These are phyloP conservation scores for Ceratocystis papillata DNA, from an alignment of 2,329 filamentous ascomycete genomes.

Conservation along the genomic window DNA sequence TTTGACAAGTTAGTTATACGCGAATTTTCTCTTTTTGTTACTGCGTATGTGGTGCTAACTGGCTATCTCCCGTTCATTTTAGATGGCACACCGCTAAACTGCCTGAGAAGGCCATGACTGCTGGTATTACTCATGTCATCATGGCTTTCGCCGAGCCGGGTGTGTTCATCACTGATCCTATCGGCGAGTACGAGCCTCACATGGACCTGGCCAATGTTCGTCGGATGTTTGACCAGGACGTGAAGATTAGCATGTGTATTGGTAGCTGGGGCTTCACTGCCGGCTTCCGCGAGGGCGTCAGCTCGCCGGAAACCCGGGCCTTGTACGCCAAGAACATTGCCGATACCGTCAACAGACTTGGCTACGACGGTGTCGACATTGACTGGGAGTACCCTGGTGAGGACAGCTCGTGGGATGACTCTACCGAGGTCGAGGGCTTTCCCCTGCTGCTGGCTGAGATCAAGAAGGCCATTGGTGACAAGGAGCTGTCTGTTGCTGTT, in stretches of 20 bases:
- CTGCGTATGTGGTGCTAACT: background rate
- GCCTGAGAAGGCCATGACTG: too few species aligned
- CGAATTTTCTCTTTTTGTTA: background rate
- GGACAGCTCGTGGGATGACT: too few species aligned
- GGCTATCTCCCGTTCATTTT: background rate
- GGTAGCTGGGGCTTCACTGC: slow-evolving; percentile 62
- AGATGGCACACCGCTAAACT: background rate
- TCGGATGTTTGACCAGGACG: slow-evolving; percentile 38
- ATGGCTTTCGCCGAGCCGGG: too few species aligned
- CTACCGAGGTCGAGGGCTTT: too few species aligned
- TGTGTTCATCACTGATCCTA: slow-evolving; percentile 37
- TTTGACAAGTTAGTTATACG: background rate
- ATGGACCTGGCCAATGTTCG: slow-evolving; percentile 35
- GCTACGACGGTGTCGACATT: too few species aligned
- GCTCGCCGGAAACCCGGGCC: slow-evolving; percentile 29
- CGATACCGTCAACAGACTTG: too few species aligned
- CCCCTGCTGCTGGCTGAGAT: too few species aligned
- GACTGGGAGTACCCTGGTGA: too few species aligned
- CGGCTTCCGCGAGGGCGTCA: slow-evolving; percentile 50
- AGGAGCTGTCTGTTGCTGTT: slow-evolving; percentile 55
- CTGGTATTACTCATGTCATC: too few species aligned
- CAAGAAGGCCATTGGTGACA: slow-evolving; percentile 38
- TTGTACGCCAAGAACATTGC: too few species aligned
- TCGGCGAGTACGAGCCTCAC: slow-evolving; percentile 42
- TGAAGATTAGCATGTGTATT: slow-evolving; percentile 58